Conservation (phyloP, 148 eudicot genomes). For the Mesembryanthemum crystallinum region DNA sequence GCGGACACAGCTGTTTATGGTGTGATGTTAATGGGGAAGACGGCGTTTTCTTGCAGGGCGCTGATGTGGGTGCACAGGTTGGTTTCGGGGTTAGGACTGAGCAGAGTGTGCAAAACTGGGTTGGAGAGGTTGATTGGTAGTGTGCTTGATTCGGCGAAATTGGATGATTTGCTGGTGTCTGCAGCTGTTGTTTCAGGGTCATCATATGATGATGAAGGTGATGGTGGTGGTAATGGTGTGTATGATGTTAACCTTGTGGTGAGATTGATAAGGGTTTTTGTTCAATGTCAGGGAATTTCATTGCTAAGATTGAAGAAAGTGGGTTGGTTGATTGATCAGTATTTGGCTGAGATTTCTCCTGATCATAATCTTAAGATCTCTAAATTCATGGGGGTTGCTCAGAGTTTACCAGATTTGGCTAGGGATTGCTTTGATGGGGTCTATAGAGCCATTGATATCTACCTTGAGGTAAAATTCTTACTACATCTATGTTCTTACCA, state of each 20-base stretch:
- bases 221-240: constrained; percentile 36
- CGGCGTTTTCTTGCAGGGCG: constrained; percentile 62
- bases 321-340: constrained; percentile 64
- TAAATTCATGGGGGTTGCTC: constrained; percentile 66
- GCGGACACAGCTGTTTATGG: constrained; percentile 70
- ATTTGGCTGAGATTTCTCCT: constrained; percentile 77
- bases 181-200: not conserved
- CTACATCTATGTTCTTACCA: not conserved
- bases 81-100: constrained; percentile 47
- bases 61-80: constrained; percentile 55
- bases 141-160: constrained; percentile 57
- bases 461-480: constrained; percentile 61
- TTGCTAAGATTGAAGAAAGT: constrained; percentile 50
- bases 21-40: constrained; percentile 48
- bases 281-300: constrained; percentile 37
- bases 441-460: constrained; percentile 84
- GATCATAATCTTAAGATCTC: constrained; percentile 66
- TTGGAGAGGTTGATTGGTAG: constrained; percentile 60
- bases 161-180: constrained; percentile 66
- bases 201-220: too few relatives aligned
- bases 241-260: constrained; percentile 81
- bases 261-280: constrained; percentile 62
- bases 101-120: constrained; percentile 43
- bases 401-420: constrained; percentile 73
- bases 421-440: constrained; percentile 83